A percentile compares a stretch with the other conserved stretches of the same genome.
Conservation (phyloP, 805 yeast genomes). For the Brettanomyces sp. region DNA sequence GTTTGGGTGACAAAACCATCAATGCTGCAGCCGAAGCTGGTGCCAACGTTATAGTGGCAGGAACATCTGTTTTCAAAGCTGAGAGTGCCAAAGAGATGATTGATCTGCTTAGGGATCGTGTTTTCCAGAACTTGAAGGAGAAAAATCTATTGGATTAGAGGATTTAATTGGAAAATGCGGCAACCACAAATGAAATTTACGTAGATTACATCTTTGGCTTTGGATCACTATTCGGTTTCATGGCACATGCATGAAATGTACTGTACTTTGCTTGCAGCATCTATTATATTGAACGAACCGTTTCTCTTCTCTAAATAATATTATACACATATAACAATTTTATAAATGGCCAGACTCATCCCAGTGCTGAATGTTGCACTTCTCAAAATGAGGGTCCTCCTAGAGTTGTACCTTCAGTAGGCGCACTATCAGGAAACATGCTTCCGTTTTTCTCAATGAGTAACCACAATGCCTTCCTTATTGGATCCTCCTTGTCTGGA, state of each 20-base stretch:
- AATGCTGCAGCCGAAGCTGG: constrained; percentile 92
- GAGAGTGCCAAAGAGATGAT: constrained; percentile 72
- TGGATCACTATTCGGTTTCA: too few species aligned
- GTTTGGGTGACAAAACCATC: constrained; percentile 79
- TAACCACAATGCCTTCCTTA: constrained; percentile 63
- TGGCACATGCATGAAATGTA: too few species aligned
- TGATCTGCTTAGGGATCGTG: constrained; percentile 53
- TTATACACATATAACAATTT: neutral
- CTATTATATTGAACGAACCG: neutral
- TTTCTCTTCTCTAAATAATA: neutral
- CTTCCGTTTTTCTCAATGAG: constrained; percentile 52
- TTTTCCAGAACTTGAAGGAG: constrained; percentile 36
- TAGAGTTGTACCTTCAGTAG: constrained; percentile 74
- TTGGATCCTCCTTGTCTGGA: constrained; percentile 29
- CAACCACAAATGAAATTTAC: too few species aligned
- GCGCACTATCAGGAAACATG: constrained; percentile 28
- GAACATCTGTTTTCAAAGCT: constrained; percentile 88
- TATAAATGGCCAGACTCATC: too few species aligned
- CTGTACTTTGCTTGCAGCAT: too few species aligned
- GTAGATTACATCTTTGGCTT: too few species aligned
- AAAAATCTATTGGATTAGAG: neutral
- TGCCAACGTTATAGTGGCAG: constrained; percentile 96
- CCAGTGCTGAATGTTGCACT: neutral
- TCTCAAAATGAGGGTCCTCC: constrained; percentile 21
- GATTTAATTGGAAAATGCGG: neutral